Base-by-base conservation (phyloP, 2,329 filamentous ascomycete species). In the Fusarium buxicola region DNA sequence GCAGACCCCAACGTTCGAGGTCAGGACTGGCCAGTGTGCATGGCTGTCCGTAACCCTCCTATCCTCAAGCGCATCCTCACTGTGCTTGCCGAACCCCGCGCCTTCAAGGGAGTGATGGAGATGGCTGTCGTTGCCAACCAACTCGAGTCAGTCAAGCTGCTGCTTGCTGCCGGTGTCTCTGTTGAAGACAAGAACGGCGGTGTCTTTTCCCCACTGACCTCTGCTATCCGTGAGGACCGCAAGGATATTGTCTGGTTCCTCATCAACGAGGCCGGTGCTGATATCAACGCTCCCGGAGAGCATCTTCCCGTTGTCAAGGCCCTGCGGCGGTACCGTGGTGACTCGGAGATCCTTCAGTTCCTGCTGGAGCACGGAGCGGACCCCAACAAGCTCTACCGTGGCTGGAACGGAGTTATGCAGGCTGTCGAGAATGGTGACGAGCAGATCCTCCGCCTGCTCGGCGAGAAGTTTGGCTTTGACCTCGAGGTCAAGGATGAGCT, bases 181-280 rank as follows among this genome's bases (percentile, higher is more conserved):
- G 86, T 90, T 51, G 88, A 91, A 72, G 89, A 90, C 75, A 88
- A 88, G 76, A 91, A 89, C 69, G 88, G 87, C 16, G 89, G 89
- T 49, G 89, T 91, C 44, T 92, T 91, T 77, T 89, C 86, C 1
- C 86, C 87, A 0, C 80, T 91, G 5, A 91, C 88, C 0, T 89
- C 86, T 0, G 86, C 87, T 8, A 85, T 90, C 53, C 86, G 88
- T 11, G 88, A 91, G 73, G 78, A 85, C 24, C 81, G 82, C 65
- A 84, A 82, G 39, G 82, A 84, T 1, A 89, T 90, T 53, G 86
- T 89, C 35, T 73, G 73, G 5, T 90, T 81, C 75, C 81, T 91
- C 9, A 78, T 91, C 55, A 81, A 85, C 44, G 83, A 87, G 59
- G 87, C 82, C 2, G 82, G 82, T 8, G 88, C 88, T 0, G 86